These are phyloP conservation scores for Rhynchosporium graminicola DNA, from an alignment of 2,329 filamentous ascomycete genomes.

Conservation along the genomic window DNA sequence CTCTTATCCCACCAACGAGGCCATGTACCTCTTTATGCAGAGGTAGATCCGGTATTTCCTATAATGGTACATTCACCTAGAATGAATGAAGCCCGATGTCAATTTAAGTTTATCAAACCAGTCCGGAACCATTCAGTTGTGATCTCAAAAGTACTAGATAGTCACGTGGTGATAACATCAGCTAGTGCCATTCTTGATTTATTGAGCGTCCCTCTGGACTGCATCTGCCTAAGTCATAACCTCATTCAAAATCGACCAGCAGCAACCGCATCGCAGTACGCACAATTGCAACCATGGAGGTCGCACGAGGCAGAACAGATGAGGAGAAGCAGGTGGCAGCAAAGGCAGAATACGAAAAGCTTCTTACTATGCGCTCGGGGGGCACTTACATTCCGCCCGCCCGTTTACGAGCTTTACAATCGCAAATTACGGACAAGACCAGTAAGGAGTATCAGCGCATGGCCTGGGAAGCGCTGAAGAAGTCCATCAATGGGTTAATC, in stretches of 20 bases:
- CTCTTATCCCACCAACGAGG: too few species aligned
- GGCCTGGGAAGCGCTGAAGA: constrained; percentile 98
- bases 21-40: too few species aligned
- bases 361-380: constrained; percentile 88
- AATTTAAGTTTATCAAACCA: too few species aligned
- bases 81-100: too few species aligned
- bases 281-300: constrained; percentile 26
- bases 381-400: constrained; percentile 97
- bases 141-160: too few species aligned
- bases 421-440: constrained; percentile 93
- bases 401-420: constrained; percentile 84
- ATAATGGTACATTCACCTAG: too few species aligned
- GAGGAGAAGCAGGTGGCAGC: constrained; percentile 85
- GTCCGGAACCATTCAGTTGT: too few species aligned
- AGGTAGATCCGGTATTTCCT: too few species aligned
- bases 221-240: too few species aligned
- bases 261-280: neutral
- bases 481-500: constrained; percentile 97
- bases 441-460: constrained; percentile 98
- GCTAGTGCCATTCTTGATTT: neutral
- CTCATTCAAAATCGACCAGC: neutral
- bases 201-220: neutral
- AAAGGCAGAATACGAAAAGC: constrained; percentile 91
- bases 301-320: constrained; percentile 52
- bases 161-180: too few species aligned